A percentile compares a stretch with the other conserved stretches of the same genome.
Evolutionary conservation across 2,329 filamentous ascomycete species (phyloP).

Genomic region (Trichoderma breve): DNA sequence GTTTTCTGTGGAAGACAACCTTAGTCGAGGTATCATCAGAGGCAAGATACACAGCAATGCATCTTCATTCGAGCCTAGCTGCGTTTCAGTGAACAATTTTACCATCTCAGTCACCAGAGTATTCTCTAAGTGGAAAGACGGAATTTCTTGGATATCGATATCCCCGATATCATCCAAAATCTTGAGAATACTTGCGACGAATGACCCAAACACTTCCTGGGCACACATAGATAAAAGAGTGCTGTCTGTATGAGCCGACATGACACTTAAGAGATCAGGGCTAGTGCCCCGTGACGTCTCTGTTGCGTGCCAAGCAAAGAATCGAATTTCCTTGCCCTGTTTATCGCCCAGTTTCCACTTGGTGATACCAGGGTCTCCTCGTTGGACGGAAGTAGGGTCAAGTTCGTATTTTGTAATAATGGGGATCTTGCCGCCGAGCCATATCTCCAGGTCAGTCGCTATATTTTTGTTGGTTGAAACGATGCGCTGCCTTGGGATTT

Average conservation of each 20-base stretch:
- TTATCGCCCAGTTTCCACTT: background rate
- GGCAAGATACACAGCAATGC: background rate
- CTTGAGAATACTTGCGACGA: background rate
- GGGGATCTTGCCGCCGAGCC: background rate
- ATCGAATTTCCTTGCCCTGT: background rate
- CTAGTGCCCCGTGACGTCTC: too few species aligned
- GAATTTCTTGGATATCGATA: background rate
- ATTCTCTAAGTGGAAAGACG: background rate
- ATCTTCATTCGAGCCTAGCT: background rate
- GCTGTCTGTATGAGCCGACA: too few species aligned
- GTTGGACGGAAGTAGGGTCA: background rate
- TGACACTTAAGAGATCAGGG: too few species aligned
- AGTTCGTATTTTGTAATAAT: background rate
- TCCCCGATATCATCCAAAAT: background rate
- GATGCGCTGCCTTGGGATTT: background rate
- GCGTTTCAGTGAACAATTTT: background rate
- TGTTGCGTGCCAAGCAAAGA: background rate
- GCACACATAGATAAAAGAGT: background rate
- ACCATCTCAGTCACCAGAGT: background rate
- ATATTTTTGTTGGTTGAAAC: background rate
- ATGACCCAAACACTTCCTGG: background rate
- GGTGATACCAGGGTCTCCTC: background rate
- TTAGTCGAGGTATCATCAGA: background rate
- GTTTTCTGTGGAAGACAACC: fast-evolving
- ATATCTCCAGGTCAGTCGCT: background rate